Conservation (phyloP, 75 land plant genomes). For the Cryptomeria japonica region DNA sequence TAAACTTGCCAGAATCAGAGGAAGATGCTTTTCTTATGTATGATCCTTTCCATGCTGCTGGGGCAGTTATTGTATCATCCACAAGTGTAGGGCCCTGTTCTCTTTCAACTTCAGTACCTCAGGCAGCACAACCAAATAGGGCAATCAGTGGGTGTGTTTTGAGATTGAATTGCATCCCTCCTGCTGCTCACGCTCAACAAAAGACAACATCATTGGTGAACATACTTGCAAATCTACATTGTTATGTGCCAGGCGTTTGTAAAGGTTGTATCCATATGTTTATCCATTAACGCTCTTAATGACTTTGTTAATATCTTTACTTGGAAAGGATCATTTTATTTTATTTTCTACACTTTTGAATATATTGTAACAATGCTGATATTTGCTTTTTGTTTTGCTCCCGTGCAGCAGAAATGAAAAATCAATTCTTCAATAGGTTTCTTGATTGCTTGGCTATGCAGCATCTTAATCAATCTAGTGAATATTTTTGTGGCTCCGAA, state of each 20-base stretch:
- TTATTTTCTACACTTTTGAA: background rate
- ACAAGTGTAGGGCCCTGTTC: conserved; percentile 11
- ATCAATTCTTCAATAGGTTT: conserved; percentile 36
- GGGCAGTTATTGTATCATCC: conserved; percentile 48
- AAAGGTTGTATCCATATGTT: conserved; percentile 22
- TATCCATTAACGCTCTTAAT: background rate
- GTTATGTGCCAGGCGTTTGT: conserved; percentile 46
- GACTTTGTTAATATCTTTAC: background rate
- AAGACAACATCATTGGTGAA: conserved; percentile 46
- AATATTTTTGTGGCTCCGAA: conserved; percentile 30
- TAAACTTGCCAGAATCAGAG: background rate
- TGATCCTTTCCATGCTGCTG: conserved; percentile 55
- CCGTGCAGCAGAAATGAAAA: conserved; percentile 37
- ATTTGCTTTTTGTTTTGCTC: background rate
- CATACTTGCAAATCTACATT: conserved; percentile 45
- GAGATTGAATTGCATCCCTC: conserved; percentile 11
- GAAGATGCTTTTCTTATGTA: conserved; percentile 36
- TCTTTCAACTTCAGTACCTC: conserved; percentile 4
- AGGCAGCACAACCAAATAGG: conserved; percentile 18
- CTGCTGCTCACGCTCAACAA: conserved; percentile 29
- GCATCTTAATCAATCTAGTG: conserved; percentile 25
- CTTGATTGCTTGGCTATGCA: conserved; percentile 29
- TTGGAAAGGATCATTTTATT: background rate
- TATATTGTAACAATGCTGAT: background rate
- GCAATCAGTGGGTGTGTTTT: conserved; percentile 22